phyloP scores from a whole-genome alignment of 2,329 filamentous ascomycete genomes.

The Cadophora luteo-olivacea region DNA sequence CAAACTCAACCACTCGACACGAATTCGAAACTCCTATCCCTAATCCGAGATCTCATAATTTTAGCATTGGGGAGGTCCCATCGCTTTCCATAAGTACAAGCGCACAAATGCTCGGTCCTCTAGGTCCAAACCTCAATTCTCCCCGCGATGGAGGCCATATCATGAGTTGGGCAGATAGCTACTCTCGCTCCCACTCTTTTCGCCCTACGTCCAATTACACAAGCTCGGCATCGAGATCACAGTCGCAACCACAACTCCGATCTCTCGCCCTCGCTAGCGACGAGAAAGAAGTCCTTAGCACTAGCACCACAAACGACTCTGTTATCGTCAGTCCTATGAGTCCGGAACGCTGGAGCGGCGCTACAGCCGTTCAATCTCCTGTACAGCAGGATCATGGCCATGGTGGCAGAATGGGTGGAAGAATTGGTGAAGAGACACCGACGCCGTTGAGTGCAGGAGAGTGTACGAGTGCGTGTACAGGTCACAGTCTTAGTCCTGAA shows the following conservation, averaged over 20 bases:
- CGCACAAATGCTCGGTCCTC: slow-evolving; percentile 21
- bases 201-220: neutral
- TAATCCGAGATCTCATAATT: no score
- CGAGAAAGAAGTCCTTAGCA: slow-evolving; percentile 12
- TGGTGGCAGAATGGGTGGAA: neutral
- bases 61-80: no score
- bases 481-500: neutral
- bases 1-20: neutral
- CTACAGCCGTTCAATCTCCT: slow-evolving; percentile 8
- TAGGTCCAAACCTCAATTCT: slow-evolving; percentile 15
- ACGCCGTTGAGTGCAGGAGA: neutral
- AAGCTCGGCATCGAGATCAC: neutral
- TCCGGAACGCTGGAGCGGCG: slow-evolving; percentile 22
- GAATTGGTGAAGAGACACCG: neutral
- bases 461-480: neutral
- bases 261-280: neutral
- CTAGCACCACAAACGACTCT: no score
- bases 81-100: no score
- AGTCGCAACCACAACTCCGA: no score
- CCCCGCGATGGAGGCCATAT: slow-evolving; percentile 8
- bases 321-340: slow-evolving; percentile 1
- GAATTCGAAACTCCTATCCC: neutral
- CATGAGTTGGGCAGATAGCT: neutral
- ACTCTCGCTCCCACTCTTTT: neutral
- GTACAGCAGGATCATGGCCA: neutral